These are phyloP conservation scores for Globisporangium nodosum DNA, from an alignment of 352 stramenopile genomes.

Conservation along the genomic window DNA sequence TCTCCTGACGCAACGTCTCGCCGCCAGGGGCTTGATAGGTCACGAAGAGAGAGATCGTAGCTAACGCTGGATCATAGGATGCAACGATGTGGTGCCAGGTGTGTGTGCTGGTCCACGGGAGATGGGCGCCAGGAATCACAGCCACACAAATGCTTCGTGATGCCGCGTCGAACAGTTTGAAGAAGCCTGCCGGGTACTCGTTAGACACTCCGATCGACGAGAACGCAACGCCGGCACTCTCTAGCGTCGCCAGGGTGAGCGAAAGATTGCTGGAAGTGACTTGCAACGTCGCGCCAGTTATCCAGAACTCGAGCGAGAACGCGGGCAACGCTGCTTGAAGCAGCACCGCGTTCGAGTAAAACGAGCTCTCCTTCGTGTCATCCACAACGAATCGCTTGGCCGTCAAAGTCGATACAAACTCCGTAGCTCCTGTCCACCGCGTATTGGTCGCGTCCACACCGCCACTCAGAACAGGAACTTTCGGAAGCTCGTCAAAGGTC, in stretches of 20 bases:
- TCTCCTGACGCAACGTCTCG: conserved; percentile 8
- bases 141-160: conserved; percentile 14
- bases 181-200: conserved; percentile 8
- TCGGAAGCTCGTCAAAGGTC: conserved; percentile 39
- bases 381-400: conserved; percentile 32
- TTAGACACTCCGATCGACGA: conserved; percentile 4
- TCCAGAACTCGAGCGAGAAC: conserved; percentile 68
- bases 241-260: conserved; percentile 11
- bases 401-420: conserved; percentile 6
- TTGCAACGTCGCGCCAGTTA: neutral
- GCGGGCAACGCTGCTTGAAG: conserved; percentile 40
- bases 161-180: conserved; percentile 21
- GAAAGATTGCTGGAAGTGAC: neutral
- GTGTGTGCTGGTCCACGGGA: neutral
- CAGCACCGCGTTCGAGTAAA: conserved; percentile 43
- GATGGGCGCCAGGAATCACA: conserved; percentile 1
- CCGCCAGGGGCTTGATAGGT: conserved; percentile 14
- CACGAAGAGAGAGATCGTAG: conserved; percentile 33
- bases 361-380: conserved; percentile 39
- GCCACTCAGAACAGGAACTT: conserved; percentile 17
- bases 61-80: conserved; percentile 43
- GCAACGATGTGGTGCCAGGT: conserved; percentile 54
- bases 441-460: neutral
- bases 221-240: conserved; percentile 6
- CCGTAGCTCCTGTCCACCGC: conserved; percentile 4